phyloP scores from a whole-genome alignment of 345 rosid genomes.

The Mangifera indica region DNA sequence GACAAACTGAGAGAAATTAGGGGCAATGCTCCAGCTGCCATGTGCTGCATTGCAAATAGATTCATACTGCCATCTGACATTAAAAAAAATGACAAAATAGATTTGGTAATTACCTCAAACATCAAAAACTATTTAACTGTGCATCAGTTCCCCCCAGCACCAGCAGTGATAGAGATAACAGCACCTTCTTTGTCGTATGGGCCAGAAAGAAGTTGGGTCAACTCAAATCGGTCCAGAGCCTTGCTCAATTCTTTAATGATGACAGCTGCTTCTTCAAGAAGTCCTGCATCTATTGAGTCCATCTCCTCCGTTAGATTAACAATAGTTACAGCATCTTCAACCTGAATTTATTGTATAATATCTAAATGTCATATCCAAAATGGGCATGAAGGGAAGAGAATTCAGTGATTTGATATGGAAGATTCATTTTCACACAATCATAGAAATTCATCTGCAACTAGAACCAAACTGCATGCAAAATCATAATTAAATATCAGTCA shows the following conservation, averaged over 20 bases:
- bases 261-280: conserved; percentile 77
- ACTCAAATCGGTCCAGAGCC: conserved; percentile 67
- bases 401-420: not conserved
- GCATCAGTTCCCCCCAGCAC: conserved; percentile 99
- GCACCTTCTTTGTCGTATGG: conserved; percentile 96
- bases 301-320: conserved; percentile 83
- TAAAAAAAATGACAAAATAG: not conserved
- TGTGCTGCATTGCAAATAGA: not conserved
- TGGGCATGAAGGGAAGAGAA: conserved; percentile 2
- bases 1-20: not conserved
- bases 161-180: conserved; percentile 77
- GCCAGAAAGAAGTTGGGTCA: conserved; percentile 91
- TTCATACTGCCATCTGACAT: conserved; percentile 2
- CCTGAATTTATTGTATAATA: conserved; percentile 39
- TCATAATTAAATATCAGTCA: not conserved
- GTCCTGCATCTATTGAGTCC: conserved; percentile 77
- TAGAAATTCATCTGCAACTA: not conserved
- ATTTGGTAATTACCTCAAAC: not conserved
- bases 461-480: not conserved
- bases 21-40: not conserved
- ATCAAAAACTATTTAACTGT: conserved; percentile 54
- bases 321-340: conserved; percentile 92
- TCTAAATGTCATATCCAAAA: conserved; percentile 4
- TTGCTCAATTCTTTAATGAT: conserved; percentile 68
- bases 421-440: not conserved